Conservation (phyloP, 2,329 filamentous ascomycete genomes). For the Calonectria honghensis region DNA sequence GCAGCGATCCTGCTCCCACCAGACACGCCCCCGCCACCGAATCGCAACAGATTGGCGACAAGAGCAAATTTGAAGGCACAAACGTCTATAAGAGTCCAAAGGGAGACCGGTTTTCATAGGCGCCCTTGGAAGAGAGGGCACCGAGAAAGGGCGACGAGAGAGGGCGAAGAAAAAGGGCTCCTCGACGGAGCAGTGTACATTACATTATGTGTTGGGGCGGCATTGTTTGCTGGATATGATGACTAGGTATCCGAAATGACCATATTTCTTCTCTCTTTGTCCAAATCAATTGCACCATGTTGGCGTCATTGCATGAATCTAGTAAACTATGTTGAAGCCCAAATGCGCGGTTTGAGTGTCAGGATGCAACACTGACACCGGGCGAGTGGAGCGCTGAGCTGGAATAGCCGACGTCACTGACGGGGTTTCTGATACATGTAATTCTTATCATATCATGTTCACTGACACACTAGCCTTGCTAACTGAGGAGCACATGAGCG, state of each 20-base stretch:
- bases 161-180: conserved; percentile 34
- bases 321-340: neutral
- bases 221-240: conserved; percentile 28
- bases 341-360: conserved; percentile 39
- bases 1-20: conserved; percentile 88
- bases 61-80: conserved; percentile 91
- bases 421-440: neutral
- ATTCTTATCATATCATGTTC: neutral
- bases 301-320: neutral
- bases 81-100: conserved; percentile 85
- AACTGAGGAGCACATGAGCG: neutral
- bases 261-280: conserved; percentile 2
- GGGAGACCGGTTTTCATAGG: conserved; percentile 87
- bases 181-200: conserved; percentile 50
- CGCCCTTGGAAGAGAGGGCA: neutral
- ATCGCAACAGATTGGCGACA: conserved; percentile 79
- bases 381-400: conserved; percentile 50
- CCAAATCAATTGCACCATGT: neutral
- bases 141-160: neutral
- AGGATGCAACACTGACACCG: conserved; percentile 46
- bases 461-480: neutral
- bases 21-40: conserved; percentile 85
- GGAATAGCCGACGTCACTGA: conserved; percentile 47
- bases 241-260: conserved; percentile 27
- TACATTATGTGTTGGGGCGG: conserved; percentile 42